Evolutionary conservation across 2,329 filamentous ascomycete genomes (phyloP), one percentile per base, ranked within the genome.

Genomic region (Eurotiales sp.): DNA sequence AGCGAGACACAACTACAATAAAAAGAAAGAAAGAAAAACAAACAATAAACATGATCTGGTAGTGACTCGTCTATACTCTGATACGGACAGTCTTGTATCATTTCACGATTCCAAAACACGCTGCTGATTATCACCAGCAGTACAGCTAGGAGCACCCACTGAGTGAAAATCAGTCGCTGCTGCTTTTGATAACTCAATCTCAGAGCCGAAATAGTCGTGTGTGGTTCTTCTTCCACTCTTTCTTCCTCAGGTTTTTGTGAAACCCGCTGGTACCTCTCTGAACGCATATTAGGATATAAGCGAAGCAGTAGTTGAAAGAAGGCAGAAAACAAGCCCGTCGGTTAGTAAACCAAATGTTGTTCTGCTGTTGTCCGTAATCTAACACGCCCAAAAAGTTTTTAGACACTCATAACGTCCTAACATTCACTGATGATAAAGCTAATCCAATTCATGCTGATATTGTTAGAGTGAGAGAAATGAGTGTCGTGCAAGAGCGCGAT

Each of bases 161-260:
- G 43, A 22, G 19, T 15, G 11, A 36, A 6, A 25, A 46, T 46
- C 22, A 46, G 6, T 46, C 43, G 43, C 17, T 17, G 43, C 43
- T 46, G 43, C 30, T 10, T 46, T 34, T 19, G 29, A 37, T 37
- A 22, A 36, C 43, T 25, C 19, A 25, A 36, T 34, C 21, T 4
- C 12, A 46, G 19, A 6, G 19, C 30, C 17, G 43, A 46, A 11
- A 37, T 37, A 12, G n/a, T 25, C 3, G 17, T 46, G 8, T 21
- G 17, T n/a, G 30, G 19, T 6, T 36, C 43, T 15, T 23, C 21
- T 46, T 22, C 17, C 30, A 21, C 43, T 10, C 17, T 46, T 8
- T 46, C 43, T 36, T 46, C 43, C 43, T 46, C 43, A n/a, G 43
- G 43, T 14, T 46, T 46, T 15, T 46, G 43, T 37, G 27, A 15